phyloP scores from a whole-genome alignment of 352 stramenopile species.

The Achlya hypogyna region DNA sequence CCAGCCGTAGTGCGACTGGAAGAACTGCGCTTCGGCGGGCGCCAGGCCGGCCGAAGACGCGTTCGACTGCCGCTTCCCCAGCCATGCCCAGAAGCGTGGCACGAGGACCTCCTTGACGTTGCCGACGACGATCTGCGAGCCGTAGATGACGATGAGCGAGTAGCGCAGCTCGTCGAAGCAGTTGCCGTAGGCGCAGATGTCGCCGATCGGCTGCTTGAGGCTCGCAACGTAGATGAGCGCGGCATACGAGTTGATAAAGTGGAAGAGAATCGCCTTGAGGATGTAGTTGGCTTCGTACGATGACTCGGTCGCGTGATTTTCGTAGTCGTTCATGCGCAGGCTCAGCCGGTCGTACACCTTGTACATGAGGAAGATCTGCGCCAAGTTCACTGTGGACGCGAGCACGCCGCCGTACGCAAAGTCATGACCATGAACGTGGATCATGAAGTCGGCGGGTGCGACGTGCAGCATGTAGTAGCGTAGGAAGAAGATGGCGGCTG shows the following conservation, averaged over 20 bases:
- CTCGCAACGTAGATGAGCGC: slow-evolving; percentile 91
- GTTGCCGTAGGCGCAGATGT: slow-evolving; percentile 35
- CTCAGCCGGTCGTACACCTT: slow-evolving; percentile 87
- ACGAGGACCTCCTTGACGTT: slow-evolving; percentile 74
- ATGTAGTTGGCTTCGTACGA: slow-evolving; percentile 90
- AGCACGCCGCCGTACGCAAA: slow-evolving; percentile 40
- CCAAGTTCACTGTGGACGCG: slow-evolving; percentile 58
- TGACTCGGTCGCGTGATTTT: slow-evolving; percentile 88
- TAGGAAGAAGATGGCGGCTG: slow-evolving; percentile 69
- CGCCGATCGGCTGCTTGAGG: slow-evolving; percentile 75
- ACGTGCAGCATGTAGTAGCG: slow-evolving; percentile 56
- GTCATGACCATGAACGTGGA: slow-evolving; percentile 42
- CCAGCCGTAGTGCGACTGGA: slow-evolving; percentile 77
- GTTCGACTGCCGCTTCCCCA: slow-evolving; percentile 52
- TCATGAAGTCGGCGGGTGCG: slow-evolving; percentile 42
- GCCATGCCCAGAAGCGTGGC: slow-evolving; percentile 60
- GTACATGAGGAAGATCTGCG: slow-evolving; percentile 86
- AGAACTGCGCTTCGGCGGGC: slow-evolving; percentile 63
- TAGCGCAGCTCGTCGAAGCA: slow-evolving; percentile 87
- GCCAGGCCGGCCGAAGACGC: slow-evolving; percentile 22
- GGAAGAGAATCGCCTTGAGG: slow-evolving; percentile 92
- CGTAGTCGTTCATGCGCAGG: slow-evolving; percentile 83
- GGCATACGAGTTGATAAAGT: slow-evolving; percentile 95
- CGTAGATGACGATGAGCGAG: slow-evolving; percentile 88
- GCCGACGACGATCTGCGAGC: slow-evolving; percentile 73